These are phyloP conservation scores for Irpex sp. DNA, from an alignment of 1,284 basidiomycete genomes.

Conservation along the genomic window DNA sequence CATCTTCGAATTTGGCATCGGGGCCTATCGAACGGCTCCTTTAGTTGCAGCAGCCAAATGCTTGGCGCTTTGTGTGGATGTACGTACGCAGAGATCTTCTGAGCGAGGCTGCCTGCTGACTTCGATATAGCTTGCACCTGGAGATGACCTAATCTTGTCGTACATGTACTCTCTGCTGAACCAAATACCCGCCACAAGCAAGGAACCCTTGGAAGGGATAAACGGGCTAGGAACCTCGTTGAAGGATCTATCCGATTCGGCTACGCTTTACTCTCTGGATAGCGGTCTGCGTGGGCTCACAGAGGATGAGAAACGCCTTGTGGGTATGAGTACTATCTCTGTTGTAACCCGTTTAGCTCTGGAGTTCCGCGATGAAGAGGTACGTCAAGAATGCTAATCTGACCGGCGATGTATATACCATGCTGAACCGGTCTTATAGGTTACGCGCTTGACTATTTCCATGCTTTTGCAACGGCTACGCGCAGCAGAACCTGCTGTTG, in stretches of 20 bases:
- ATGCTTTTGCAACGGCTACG: constrained; percentile 91
- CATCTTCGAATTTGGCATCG: constrained; percentile 80
- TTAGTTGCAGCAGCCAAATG: constrained; percentile 86
- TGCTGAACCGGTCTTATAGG: constrained; percentile 36
- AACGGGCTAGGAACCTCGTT: constrained; percentile 37
- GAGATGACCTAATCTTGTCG: constrained; percentile 90
- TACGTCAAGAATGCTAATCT: constrained; percentile 25
- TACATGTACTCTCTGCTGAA: constrained; percentile 96
- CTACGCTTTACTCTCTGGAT: constrained; percentile 53
- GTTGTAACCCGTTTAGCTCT: constrained; percentile 82
- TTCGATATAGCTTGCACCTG: constrained; percentile 64
- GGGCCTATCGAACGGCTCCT: constrained; percentile 71
- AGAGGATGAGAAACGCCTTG: constrained; percentile 82
- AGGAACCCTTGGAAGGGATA: constrained; percentile 61
- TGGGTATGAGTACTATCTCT: constrained; percentile 89
- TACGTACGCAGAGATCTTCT: constrained; percentile 26
- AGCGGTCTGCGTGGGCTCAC: constrained; percentile 61
- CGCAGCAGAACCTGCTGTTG: constrained; percentile 80
- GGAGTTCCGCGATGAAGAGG: constrained; percentile 81
- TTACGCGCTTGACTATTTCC: constrained; percentile 83
- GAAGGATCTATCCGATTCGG: constrained; percentile 36
- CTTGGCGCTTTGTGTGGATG: constrained; percentile 86
- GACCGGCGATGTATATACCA: not conserved
- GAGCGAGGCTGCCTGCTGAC: not conserved
- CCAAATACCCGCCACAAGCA: constrained; percentile 80